Evolutionary conservation across 345 rosid species (phyloP).

Genomic region (Brassica incana): DNA sequence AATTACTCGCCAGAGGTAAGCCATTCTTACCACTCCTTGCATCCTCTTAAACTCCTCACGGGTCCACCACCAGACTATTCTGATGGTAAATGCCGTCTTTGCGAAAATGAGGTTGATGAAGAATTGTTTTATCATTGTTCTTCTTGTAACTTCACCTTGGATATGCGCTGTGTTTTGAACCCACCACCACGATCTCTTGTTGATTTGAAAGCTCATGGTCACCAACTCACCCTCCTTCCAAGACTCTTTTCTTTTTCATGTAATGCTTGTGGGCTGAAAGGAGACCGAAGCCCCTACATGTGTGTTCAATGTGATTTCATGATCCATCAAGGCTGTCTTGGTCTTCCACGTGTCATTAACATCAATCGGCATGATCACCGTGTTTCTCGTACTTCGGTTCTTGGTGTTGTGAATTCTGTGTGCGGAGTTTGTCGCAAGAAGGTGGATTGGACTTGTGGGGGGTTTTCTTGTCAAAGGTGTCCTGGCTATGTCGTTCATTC

Average conservation of each 20-base stretch:
- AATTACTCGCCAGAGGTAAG: not conserved
- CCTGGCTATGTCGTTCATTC: too few relatives aligned
- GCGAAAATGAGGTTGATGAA: not conserved
- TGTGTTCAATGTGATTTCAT: constrained; percentile 9
- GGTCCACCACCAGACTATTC: not conserved
- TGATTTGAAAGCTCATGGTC: not conserved
- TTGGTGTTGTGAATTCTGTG: not conserved
- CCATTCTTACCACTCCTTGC: not conserved
- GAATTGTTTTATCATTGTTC: not conserved
- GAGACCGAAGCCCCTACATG: constrained; percentile 9
- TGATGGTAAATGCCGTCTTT: constrained; percentile 7
- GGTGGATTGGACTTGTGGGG: not conserved
- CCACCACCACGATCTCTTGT: not conserved
- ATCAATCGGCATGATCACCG: not conserved
- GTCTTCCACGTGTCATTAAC: not conserved
- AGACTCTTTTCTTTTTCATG: not conserved
- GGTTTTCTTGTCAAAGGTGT: too few relatives aligned
- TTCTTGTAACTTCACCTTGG: not conserved
- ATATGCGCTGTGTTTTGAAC: not conserved
- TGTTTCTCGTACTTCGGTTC: not conserved
- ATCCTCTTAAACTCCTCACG: not conserved
- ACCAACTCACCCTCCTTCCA: not conserved
- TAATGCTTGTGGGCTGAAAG: not conserved
- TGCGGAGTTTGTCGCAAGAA: constrained; percentile 5
- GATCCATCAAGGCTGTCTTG: not conserved